phyloP scores from a whole-genome alignment of 108 stramenopile genomes.

The Bacterosira constricta region DNA sequence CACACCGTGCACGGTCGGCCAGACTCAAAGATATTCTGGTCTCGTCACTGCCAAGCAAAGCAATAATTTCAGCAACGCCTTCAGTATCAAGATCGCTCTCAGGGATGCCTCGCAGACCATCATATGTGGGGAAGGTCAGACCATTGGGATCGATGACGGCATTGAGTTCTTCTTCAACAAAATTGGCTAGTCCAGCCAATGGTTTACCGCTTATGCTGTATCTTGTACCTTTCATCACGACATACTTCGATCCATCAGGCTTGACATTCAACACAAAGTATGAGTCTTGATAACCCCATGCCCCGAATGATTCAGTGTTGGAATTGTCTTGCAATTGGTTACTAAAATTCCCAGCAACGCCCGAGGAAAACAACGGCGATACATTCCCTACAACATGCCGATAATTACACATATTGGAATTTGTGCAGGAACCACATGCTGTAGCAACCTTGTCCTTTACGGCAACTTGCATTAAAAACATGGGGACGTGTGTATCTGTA shows the following conservation, averaged over 20 bases:
- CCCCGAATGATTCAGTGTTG: conserved; percentile 71
- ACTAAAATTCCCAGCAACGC: not conserved
- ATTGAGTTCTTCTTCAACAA: conserved; percentile 73
- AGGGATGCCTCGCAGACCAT: conserved; percentile 1
- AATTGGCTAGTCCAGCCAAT: conserved; percentile 67
- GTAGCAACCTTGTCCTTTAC: conserved; percentile 29
- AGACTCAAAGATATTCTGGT: conserved; percentile 45
- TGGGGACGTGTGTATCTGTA: conserved; percentile 39
- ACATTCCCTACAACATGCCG: not conserved
- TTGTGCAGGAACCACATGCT: not conserved
- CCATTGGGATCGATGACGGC: conserved; percentile 59
- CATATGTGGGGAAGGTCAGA: conserved; percentile 27
- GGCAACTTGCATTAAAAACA: conserved; percentile 56
- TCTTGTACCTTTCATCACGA: conserved; percentile 74
- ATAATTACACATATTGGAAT: not conserved
- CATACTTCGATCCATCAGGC: conserved; percentile 51
- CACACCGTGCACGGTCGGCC: conserved; percentile 70
- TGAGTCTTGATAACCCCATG: conserved; percentile 87
- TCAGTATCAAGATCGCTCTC: conserved; percentile 16
- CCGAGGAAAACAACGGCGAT: conserved; percentile 13
- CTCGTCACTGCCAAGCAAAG: conserved; percentile 14
- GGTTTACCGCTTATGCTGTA: conserved; percentile 66
- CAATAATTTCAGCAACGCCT: conserved; percentile 16
- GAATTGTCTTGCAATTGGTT: not conserved
- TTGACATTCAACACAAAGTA: conserved; percentile 63